Conservation (phyloP, 2,329 filamentous ascomycete species). For the Beauveria sp. region DNA sequence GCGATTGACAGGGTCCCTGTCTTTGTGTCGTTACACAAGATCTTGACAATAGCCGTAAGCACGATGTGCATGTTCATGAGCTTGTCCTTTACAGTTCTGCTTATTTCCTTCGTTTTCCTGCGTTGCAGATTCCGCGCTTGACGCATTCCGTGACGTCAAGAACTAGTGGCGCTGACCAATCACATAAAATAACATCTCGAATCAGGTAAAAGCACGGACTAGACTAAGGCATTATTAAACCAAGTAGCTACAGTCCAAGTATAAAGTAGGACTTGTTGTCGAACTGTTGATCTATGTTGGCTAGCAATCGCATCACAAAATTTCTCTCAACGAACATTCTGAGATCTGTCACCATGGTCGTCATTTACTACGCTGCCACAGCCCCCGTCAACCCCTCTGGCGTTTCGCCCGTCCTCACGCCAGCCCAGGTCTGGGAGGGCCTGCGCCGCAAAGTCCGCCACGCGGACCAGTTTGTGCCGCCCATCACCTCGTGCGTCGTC, state of each 20-base stretch:
- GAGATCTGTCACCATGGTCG: neutral
- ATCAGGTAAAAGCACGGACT: neutral
- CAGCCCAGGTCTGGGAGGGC: slow-evolving; percentile 21
- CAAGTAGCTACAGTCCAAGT: neutral
- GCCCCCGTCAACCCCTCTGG: slow-evolving; percentile 22
- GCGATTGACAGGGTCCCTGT: neutral
- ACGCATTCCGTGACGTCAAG: slow-evolving; percentile 1
- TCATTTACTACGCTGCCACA: slow-evolving; percentile 18
- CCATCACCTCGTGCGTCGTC: slow-evolving; percentile 15
- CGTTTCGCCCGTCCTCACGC: slow-evolving; percentile 17
- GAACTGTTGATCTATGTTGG: too few species aligned
- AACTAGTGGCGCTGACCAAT: neutral
- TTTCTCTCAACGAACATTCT: neutral
- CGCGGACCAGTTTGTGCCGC: slow-evolving; percentile 22
- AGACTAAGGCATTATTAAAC: neutral
- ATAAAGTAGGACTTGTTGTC: neutral
- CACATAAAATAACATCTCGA: neutral
- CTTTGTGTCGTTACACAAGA: neutral
- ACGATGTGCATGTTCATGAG: neutral
- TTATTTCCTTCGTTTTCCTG: neutral
- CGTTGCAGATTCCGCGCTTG: neutral
- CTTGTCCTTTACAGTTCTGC: neutral
- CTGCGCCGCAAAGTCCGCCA: slow-evolving; percentile 22
- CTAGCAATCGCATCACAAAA: too few species aligned
- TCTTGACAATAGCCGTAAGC: neutral